Evolutionary conservation across 768 basidiomycete genomes (phyloP).

Genomic region (Exsudoporus frostii): DNA sequence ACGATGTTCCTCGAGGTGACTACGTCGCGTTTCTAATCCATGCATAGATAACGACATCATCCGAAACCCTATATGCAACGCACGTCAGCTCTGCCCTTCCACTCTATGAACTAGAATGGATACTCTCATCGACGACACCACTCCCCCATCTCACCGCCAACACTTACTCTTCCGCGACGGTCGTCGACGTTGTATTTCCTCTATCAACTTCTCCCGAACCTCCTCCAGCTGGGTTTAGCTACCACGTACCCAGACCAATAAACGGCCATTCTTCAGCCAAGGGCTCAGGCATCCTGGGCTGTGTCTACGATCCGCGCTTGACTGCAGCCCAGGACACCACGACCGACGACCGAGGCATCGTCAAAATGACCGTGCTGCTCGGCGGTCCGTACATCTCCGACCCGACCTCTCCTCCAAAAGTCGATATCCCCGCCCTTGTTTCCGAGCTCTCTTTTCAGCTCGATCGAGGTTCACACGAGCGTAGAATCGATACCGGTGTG

Average conservation of each 20-base stretch:
- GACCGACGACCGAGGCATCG: too few species aligned
- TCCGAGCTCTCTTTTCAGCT: too few species aligned
- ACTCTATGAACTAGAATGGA: not conserved
- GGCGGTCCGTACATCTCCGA: too few species aligned
- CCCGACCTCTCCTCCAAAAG: too few species aligned
- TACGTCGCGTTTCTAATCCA: not conserved
- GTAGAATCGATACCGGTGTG: too few species aligned
- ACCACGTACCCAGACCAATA: slow-evolving; percentile 77
- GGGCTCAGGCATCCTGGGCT: too few species aligned
- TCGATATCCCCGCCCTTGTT: too few species aligned
- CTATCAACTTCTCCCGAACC: slow-evolving; percentile 32
- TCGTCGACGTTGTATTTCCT: not conserved
- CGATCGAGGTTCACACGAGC: too few species aligned
- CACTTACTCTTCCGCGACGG: not conserved
- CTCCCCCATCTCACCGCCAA: not conserved
- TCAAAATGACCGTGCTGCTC: too few species aligned
- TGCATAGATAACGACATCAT: not conserved
- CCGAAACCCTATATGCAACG: not conserved
- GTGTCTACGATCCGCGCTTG: too few species aligned
- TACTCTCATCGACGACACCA: not conserved
- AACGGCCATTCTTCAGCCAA: slow-evolving; percentile 46
- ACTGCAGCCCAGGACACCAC: too few species aligned
- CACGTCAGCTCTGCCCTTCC: not conserved
- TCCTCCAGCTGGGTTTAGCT: slow-evolving; percentile 86
- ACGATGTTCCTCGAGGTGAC: too few species aligned